These are phyloP conservation scores for Pleurostoma richardsiae DNA, from an alignment of 2,329 filamentous ascomycete genomes.

Conservation along the genomic window DNA sequence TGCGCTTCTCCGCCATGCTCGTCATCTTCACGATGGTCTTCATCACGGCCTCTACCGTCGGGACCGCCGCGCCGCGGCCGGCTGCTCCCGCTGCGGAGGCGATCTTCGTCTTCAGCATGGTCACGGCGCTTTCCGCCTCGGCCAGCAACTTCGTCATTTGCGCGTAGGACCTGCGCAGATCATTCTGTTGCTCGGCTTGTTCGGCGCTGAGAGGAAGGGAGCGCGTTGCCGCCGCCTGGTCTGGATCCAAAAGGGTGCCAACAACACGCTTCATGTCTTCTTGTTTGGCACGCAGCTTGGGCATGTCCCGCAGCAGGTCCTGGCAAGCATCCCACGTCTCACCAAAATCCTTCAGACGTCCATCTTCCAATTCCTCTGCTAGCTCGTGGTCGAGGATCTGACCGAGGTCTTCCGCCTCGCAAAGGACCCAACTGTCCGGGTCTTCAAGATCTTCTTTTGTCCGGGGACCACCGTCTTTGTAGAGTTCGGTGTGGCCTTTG, in stretches of 20 bases:
- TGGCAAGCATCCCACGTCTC: conserved; percentile 65
- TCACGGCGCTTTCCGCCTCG: conserved; percentile 75
- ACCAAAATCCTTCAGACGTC: conserved; percentile 63
- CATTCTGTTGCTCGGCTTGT: conserved; percentile 76
- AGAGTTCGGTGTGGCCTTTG: conserved; percentile 57
- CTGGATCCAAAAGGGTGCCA: conserved; percentile 62
- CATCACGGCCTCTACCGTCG: conserved; percentile 87
- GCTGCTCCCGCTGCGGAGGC: conserved; percentile 49
- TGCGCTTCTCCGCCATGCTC: conserved; percentile 83
- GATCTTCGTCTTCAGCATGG: conserved; percentile 73
- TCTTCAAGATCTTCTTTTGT: conserved; percentile 64
- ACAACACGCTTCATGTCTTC: conserved; percentile 77
- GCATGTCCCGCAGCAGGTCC: conserved; percentile 64
- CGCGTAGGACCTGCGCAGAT: conserved; percentile 72
- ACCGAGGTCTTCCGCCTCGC: conserved; percentile 67
- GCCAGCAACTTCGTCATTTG: conserved; percentile 69
- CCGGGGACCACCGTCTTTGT: conserved; percentile 44
- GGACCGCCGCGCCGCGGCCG: conserved; percentile 50
- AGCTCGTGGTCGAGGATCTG: conserved; percentile 61
- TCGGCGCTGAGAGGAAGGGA: conserved; percentile 78
- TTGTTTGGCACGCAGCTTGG: conserved; percentile 68
- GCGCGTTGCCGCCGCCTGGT: conserved; percentile 57
- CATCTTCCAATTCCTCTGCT: conserved; percentile 57
- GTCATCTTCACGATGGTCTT: conserved; percentile 93
- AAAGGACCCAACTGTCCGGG: conserved; percentile 66